phyloP scores from a whole-genome alignment of 148 eudicot genomes.

The Persicaria tinctoria region DNA sequence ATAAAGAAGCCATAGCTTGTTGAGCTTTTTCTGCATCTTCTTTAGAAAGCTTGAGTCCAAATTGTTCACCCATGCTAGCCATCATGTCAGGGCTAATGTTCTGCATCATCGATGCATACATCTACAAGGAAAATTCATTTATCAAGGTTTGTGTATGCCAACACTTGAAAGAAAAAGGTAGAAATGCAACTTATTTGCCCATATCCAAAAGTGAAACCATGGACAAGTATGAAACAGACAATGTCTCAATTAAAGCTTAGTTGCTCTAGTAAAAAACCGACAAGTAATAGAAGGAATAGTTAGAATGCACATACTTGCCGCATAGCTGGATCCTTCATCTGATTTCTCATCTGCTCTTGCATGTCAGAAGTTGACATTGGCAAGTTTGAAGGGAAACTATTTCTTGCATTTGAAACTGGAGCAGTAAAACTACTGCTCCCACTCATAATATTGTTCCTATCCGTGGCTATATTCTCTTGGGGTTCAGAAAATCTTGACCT shows the following conservation, averaged over 20 bases:
- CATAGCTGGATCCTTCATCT: constrained; percentile 96
- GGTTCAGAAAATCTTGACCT: constrained; percentile 22
- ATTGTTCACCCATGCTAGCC: constrained; percentile 96
- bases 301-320: constrained; percentile 48
- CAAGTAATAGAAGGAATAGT: background rate
- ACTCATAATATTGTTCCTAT: constrained; percentile 26
- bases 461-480: constrained; percentile 24
- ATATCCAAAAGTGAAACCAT: background rate
- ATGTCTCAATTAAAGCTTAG: background rate
- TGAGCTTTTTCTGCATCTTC: constrained; percentile 98
- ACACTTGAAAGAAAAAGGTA: background rate
- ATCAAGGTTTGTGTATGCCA: background rate
- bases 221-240: background rate
- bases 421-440: constrained; percentile 41
- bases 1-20: constrained; percentile 89
- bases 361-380: constrained; percentile 54
- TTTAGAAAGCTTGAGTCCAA: constrained; percentile 81
- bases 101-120: constrained; percentile 84
- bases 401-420: constrained; percentile 33
- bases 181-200: background rate
- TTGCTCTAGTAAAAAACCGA: background rate
- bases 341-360: constrained; percentile 93
- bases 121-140: constrained; percentile 33
- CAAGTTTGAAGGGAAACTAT: constrained; percentile 43
- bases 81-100: constrained; percentile 99